Evolutionary conservation across 2,329 filamentous ascomycete genomes (phyloP), one percentile per base, ranked within the genome.

Genomic region (Davidsoniella virescens): DNA sequence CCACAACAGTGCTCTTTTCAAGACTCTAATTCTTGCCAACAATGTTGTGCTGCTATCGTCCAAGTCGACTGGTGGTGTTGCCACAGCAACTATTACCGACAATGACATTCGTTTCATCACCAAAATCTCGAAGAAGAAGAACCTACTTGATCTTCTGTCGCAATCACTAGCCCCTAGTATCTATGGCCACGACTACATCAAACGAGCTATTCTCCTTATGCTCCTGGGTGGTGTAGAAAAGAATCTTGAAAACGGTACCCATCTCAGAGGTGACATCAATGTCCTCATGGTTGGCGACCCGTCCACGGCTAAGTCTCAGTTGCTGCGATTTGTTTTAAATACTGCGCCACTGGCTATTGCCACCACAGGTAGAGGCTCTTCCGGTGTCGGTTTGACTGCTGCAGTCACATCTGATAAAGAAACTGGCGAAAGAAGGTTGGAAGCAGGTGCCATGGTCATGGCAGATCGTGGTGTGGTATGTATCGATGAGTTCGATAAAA

Each of bases 401-500:
- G 92, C 92, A 25, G 92, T 98, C 20, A 96, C 92, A 0, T 82
- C 85, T 1, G 92, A 98, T 65, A 96, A 96, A 63, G 92, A 98
- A 65, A 98, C 92, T 1, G 92, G 92, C 52, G 92, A 98, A 63
- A 78, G 92, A 57, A 79, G 92, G 57, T 75, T 98, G 1, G 92
- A 98, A 67, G 92, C 92, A 14, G 92, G 92, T 75, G 92, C 92
- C 56, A 98, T 98, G 92, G 92, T 98, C 54, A 85, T 98, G 61
- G 92, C 81, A 55, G 92, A 98, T 64, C 83, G 92, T 55, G 92
- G 92, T 58, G 90, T 98, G 9, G 92, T 98, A 33, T 98, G 92
- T 69, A 98, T 98, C 57, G 92, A 98, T 63, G 92, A 98, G 61
- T 98, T 98, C 58, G 92, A 98, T 70, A 98, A 98, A 66, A 98